These are phyloP conservation scores for Paramecium tetraurelia DNA, from an alignment of 73 alveolate species.

Conservation along the genomic window DNA sequence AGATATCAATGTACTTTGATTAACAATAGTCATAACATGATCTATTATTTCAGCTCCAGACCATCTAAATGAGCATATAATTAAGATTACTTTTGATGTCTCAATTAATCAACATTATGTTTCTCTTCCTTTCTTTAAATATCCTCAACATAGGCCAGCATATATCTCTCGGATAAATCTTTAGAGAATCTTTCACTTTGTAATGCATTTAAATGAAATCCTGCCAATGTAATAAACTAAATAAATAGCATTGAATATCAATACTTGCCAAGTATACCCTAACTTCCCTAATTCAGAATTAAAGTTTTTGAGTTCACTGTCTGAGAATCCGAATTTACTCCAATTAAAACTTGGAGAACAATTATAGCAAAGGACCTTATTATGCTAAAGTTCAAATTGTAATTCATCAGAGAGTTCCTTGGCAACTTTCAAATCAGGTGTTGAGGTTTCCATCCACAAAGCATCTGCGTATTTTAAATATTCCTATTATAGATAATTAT, in stretches of 20 bases:
- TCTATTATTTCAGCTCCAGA: conserved; percentile 59
- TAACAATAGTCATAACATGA: conserved; percentile 47
- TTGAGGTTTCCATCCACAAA: conserved; percentile 96
- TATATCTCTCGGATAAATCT: conserved; percentile 69
- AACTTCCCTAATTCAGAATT: conserved; percentile 67
- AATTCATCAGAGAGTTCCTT: conserved; percentile 84
- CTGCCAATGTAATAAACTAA: conserved; percentile 76
- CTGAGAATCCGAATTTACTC: conserved; percentile 62
- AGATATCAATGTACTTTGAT: conserved; percentile 34
- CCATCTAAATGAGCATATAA: conserved; percentile 47
- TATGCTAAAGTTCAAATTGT: conserved; percentile 65
- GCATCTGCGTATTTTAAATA: conserved; percentile 76
- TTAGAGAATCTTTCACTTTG: conserved; percentile 65
- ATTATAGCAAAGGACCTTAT: conserved; percentile 85
- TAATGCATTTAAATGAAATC: conserved; percentile 76
- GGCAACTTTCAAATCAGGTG: conserved; percentile 86
- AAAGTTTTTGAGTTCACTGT: conserved; percentile 63
- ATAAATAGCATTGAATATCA: not conserved
- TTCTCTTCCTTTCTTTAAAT: conserved; percentile 74
- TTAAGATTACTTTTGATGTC: conserved; percentile 69
- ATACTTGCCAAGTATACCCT: conserved; percentile 75
- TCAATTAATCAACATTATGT: conserved; percentile 70
- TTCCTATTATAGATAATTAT: conserved; percentile 53
- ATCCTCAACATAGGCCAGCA: conserved; percentile 74
- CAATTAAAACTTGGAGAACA: conserved; percentile 93